Percentiles rank a stretch among this genome's conserved stretches.
Evolutionary conservation across 1,139 yeast species (phyloP).

Genomic region (Pichiaceae sp.): DNA sequence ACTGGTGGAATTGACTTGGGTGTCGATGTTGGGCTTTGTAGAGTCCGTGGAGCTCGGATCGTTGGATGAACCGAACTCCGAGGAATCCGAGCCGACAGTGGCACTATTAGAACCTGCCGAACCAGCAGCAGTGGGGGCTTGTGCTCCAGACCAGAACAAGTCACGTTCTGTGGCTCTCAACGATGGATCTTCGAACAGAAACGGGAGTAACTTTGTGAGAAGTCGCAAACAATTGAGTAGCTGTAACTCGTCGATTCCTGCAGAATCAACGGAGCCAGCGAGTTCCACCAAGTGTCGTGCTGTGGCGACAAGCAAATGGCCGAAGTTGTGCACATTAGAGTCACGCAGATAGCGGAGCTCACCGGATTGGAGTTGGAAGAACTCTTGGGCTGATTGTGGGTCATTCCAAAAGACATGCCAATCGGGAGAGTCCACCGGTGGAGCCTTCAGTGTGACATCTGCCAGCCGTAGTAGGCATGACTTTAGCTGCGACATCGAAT

Average conservation of each 20-base stretch:
- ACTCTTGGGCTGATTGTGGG: slow-evolving; percentile 41
- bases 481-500: slow-evolving; percentile 32
- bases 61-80: slow-evolving; percentile 27
- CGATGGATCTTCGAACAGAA: slow-evolving; percentile 46
- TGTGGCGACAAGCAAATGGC: slow-evolving; percentile 40
- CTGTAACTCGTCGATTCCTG: slow-evolving; percentile 10
- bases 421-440: slow-evolving; percentile 33
- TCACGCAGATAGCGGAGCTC: slow-evolving; percentile 59
- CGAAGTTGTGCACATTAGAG: slow-evolving; percentile 45
- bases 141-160: slow-evolving; percentile 36
- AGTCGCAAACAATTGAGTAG: slow-evolving; percentile 57
- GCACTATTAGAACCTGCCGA: neutral
- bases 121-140: slow-evolving; percentile 12
- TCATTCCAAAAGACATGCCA: slow-evolving; percentile 48
- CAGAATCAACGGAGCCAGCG: slow-evolving; percentile 5
- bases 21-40: slow-evolving; percentile 19
- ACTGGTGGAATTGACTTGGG: neutral
- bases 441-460: slow-evolving; percentile 40
- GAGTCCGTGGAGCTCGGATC: slow-evolving; percentile 25
- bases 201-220: slow-evolving; percentile 60
- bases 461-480: slow-evolving; percentile 57
- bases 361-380: slow-evolving; percentile 45
- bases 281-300: slow-evolving; percentile 26
- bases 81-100: slow-evolving; percentile 26
- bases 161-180: slow-evolving; percentile 27